phyloP scores from a whole-genome alignment of 2,329 filamentous ascomycete species.

The Ophiostoma triangulosporum region DNA sequence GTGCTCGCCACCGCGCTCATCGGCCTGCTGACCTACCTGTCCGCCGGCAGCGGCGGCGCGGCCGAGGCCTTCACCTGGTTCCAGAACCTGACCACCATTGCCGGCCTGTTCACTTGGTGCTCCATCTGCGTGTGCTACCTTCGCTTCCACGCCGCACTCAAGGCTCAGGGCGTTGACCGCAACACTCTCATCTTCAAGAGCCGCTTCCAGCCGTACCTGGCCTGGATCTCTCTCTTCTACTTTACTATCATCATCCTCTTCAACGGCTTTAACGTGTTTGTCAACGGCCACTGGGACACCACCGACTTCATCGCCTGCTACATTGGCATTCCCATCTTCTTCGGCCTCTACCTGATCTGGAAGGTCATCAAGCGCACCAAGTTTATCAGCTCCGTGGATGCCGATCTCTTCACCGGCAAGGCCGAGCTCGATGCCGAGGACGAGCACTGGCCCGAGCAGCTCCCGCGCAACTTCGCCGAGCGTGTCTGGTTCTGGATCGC shows the following conservation, averaged over 20 bases:
- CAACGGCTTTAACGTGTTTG: conserved; percentile 59
- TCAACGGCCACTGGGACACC: conserved; percentile 31
- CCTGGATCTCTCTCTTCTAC: conserved; percentile 47
- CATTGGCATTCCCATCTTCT: conserved; percentile 48
- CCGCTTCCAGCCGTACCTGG: conserved; percentile 53
- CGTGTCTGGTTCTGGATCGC: conserved; percentile 38
- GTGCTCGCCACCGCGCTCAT: conserved; percentile 37
- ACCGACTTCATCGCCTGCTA: conserved; percentile 50
- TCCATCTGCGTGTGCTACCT: conserved; percentile 56
- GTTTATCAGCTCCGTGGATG: conserved; percentile 25
- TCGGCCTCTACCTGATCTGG: conserved; percentile 47
- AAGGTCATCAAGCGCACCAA: conserved; percentile 36
- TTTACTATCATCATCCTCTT: conserved; percentile 60
- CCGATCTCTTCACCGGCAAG: conserved; percentile 47
- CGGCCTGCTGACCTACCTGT: conserved; percentile 56
- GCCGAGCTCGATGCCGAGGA: conserved; percentile 41
- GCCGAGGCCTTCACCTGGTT: conserved; percentile 24
- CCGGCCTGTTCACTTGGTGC: conserved; percentile 55
- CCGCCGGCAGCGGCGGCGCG: conserved; percentile 47
- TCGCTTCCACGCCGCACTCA: conserved; percentile 52
- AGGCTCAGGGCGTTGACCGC: conserved; percentile 50
- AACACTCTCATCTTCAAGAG: conserved; percentile 52
- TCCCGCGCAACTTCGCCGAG: conserved; percentile 37
- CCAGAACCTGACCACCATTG: conserved; percentile 41
- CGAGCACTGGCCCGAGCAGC: conserved; percentile 22